Evolutionary conservation across 805 yeast genomes (phyloP).

Genomic region (Cyberlindnera meyerae): DNA sequence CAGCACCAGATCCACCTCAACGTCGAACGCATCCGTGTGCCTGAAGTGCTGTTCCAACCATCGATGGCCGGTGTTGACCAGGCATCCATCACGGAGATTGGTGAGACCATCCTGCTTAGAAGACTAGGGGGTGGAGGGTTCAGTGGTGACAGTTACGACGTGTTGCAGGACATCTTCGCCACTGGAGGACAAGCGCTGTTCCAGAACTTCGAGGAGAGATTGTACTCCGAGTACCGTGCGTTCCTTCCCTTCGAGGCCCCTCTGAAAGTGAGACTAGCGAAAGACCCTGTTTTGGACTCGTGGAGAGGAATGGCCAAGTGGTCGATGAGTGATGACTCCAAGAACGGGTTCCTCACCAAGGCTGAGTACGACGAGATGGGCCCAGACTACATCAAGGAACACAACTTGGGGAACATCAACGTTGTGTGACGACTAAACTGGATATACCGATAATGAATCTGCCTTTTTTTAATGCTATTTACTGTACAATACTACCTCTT

Average conservation of each 20-base stretch:
- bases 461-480: conserved; percentile 5
- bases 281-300: conserved; percentile 70
- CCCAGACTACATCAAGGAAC: conserved; percentile 82
- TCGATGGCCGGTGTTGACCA: conserved; percentile 92
- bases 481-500: conserved; percentile 4
- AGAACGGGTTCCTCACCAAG: conserved; percentile 50
- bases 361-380: conserved; percentile 87
- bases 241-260: conserved; percentile 67
- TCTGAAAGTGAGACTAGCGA: conserved; percentile 56
- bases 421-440: too few species aligned
- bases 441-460: neutral
- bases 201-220: conserved; percentile 60
- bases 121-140: conserved; percentile 54
- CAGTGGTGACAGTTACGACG: conserved; percentile 48
- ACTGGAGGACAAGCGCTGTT: conserved; percentile 82
- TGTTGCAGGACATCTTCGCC: conserved; percentile 63
- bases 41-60: conserved; percentile 91
- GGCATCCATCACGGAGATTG: conserved; percentile 83
- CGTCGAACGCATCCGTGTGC: conserved; percentile 85
- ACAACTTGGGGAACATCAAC: conserved; percentile 60
- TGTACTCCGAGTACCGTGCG: conserved; percentile 62
- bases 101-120: conserved; percentile 58
- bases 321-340: conserved; percentile 46
- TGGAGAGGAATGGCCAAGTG: conserved; percentile 95
- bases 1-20: conserved; percentile 88